These are phyloP conservation scores for Sclerotinia nivalis DNA, from an alignment of 2,329 filamentous ascomycete genomes.

Conservation along the genomic window DNA sequence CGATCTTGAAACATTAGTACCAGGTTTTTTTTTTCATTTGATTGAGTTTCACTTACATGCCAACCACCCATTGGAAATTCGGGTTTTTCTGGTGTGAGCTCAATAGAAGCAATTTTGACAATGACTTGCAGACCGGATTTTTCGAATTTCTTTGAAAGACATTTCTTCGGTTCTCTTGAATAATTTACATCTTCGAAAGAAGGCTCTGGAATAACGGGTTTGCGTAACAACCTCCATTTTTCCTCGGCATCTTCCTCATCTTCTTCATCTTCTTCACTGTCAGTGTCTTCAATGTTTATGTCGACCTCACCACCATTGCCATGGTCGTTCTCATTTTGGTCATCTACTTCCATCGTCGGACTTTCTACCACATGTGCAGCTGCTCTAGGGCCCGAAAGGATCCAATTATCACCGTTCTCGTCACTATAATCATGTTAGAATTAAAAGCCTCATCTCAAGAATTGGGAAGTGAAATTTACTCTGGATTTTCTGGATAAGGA, in stretches of 20 bases:
- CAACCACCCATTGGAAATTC: constrained; percentile 50
- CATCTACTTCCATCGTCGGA: neutral
- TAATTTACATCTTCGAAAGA: neutral
- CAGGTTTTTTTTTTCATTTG: neutral
- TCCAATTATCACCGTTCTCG: neutral
- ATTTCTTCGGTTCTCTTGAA: neutral
- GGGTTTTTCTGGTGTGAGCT: constrained; percentile 58
- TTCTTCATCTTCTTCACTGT: constrained; percentile 19
- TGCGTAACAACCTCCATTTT: neutral
- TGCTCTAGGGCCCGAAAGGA: constrained; percentile 29
- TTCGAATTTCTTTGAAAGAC: constrained; percentile 25
- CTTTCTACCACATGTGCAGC: constrained; percentile 38
- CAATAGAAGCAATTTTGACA: constrained; percentile 61
- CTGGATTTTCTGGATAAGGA: neutral
- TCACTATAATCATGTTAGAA: constrained; percentile 29
- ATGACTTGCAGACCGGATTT: constrained; percentile 57
- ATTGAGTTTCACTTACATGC: constrained; percentile 44
- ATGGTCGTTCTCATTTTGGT: too few species aligned
- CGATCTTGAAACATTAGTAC: constrained; percentile 2
- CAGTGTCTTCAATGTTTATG: constrained; percentile 25
- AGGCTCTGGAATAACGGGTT: neutral
- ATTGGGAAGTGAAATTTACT: constrained; percentile 19
- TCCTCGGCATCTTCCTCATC: neutral
- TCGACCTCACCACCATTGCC: constrained; percentile 22
- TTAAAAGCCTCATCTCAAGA: constrained; percentile 3